Evolutionary conservation across 805 yeast species (phyloP).

Genomic region (Saccharomycopsis sp.): DNA sequence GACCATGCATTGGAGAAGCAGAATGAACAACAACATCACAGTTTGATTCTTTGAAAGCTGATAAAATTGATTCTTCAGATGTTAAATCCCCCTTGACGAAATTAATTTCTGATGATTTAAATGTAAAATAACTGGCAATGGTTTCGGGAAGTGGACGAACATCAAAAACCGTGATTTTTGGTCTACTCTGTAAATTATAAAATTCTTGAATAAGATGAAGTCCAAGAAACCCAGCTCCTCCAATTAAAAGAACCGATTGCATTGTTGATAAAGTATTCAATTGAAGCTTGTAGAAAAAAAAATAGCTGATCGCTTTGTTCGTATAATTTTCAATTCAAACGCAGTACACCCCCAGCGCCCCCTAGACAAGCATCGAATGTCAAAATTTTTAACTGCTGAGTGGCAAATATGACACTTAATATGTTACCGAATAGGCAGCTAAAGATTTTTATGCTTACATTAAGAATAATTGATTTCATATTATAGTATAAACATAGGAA

Average conservation of each 20-base stretch:
- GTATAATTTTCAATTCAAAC: no score
- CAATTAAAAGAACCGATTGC: constrained; percentile 61
- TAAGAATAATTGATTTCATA: no score
- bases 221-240: constrained; percentile 94
- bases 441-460: no score
- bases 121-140: constrained; percentile 63
- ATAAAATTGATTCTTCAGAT: constrained; percentile 50
- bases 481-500: no score
- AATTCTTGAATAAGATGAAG: constrained; percentile 85
- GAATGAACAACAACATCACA: constrained; percentile 85
- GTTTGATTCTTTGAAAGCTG: constrained; percentile 45
- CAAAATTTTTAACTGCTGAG: no score
- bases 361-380: no score
- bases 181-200: constrained; percentile 48
- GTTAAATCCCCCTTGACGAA: constrained; percentile 83
- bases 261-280: no score
- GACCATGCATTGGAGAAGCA: constrained; percentile 94
- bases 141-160: constrained; percentile 77
- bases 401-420: no score
- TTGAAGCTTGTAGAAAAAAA: no score
- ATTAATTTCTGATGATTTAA: constrained; percentile 44
- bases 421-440: no score
- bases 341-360: no score
- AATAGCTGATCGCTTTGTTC: no score
- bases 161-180: constrained; percentile 79